A percentile compares a stretch with the other conserved stretches of the same genome.
Evolutionary conservation across 2,329 filamentous ascomycete genomes (phyloP).

Genomic region (Chaetothyriales sp.): DNA sequence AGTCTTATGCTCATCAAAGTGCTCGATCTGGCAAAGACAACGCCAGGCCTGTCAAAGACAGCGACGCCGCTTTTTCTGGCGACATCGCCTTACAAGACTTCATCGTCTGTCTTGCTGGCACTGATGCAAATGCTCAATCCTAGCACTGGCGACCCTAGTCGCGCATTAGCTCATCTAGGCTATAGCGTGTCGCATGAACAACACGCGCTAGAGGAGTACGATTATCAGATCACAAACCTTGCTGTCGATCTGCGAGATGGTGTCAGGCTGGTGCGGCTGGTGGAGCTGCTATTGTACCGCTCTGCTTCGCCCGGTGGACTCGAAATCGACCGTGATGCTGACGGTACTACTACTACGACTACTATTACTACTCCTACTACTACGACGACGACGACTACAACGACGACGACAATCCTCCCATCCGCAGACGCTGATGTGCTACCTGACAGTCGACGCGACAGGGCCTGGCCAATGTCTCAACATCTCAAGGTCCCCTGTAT

Average conservation of each 20-base stretch:
- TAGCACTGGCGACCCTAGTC: constrained; percentile 43
- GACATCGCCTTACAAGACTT: constrained; percentile 43
- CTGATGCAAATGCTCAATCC: constrained; percentile 43
- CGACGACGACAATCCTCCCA: background rate
- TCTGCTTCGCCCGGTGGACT: constrained; percentile 19
- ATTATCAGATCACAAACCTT: constrained; percentile 45
- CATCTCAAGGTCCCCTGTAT: constrained; percentile 46
- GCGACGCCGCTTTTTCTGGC: constrained; percentile 35
- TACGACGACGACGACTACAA: no score
- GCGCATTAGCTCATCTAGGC: constrained; percentile 42
- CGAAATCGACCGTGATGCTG: constrained; percentile 31
- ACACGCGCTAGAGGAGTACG: constrained; percentile 44
- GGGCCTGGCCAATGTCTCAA: constrained; percentile 37
- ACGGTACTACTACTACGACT: constrained; percentile 25
- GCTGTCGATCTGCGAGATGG: constrained; percentile 51
- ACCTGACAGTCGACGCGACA: background rate
- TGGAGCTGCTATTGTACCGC: constrained; percentile 43
- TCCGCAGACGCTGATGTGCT: constrained; percentile 9
- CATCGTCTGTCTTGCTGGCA: constrained; percentile 38
- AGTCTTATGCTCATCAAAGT: constrained; percentile 48
- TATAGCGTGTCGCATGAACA: constrained; percentile 44
- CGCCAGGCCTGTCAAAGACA: constrained; percentile 14
- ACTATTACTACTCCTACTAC: no score
- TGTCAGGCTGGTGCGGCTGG: constrained; percentile 44
- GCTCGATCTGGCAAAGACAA: constrained; percentile 40